Evolutionary conservation across 2,329 filamentous ascomycete species (phyloP).

Genomic region (Paraphaeosphaeria minitans): DNA sequence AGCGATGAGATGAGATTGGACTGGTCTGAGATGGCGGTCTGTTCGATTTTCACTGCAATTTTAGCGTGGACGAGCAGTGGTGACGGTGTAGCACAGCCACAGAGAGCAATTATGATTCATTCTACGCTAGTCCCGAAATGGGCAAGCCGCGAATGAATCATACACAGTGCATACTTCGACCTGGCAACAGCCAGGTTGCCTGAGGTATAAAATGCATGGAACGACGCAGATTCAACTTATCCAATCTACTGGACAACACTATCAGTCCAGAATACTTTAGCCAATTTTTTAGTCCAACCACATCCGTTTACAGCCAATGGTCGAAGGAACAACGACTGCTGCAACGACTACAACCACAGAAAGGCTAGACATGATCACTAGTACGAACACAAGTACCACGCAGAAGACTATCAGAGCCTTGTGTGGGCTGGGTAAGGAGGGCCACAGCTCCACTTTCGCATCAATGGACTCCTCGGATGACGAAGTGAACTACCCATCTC

Average conservation of each 20-base stretch:
- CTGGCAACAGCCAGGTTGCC: not conserved
- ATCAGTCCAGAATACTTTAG: not conserved
- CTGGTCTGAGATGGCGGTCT: not conserved
- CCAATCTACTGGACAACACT: not conserved
- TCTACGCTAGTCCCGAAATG: not conserved
- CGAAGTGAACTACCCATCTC: not conserved
- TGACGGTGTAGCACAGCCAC: not conserved
- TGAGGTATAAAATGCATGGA: not conserved
- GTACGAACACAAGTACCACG: not conserved
- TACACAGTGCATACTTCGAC: not conserved
- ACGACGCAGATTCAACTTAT: not conserved
- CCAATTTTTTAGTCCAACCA: not conserved
- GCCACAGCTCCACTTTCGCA: not conserved
- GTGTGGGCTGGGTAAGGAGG: not conserved
- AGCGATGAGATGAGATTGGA: too few species aligned
- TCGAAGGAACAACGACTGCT: not conserved
- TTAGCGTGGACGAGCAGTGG: not conserved
- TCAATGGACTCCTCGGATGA: not conserved
- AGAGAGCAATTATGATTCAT: not conserved
- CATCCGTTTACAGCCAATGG: not conserved
- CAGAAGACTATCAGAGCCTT: not conserved
- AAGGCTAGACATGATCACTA: not conserved
- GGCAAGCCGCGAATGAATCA: constrained; percentile 1
- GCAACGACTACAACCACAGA: not conserved
- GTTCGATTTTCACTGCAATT: not conserved